Percentiles rank a stretch among this genome's conserved stretches.
These are phyloP conservation scores for Balakata baccata DNA, from an alignment of 345 rosid genomes.

Conservation along the genomic window DNA sequence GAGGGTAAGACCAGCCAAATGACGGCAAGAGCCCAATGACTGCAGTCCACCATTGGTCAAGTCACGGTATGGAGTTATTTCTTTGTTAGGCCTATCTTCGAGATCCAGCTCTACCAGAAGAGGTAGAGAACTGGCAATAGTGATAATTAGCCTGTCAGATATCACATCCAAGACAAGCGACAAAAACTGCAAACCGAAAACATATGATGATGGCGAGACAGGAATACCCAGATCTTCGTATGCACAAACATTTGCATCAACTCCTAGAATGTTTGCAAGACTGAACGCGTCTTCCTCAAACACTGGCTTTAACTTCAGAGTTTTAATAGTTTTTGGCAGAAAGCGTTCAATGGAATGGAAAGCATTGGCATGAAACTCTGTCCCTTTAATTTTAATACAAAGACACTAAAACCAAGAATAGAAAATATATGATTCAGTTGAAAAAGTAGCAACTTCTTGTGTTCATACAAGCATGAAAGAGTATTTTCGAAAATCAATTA, in stretches of 20 bases:
- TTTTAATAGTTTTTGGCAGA: constrained; percentile 45
- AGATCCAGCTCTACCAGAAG: constrained; percentile 53
- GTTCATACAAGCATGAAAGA: neutral
- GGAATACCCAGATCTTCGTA: constrained; percentile 15
- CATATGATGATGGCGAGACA: constrained; percentile 28
- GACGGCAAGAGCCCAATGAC: constrained; percentile 37
- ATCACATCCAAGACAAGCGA: constrained; percentile 52
- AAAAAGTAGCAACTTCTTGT: neutral
- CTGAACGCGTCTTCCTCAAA: constrained; percentile 36
- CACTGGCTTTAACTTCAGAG: constrained; percentile 47
- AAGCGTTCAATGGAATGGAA: constrained; percentile 30
- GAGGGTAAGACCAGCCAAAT: constrained; percentile 49
- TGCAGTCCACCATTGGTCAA: constrained; percentile 58
- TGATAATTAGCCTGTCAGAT: constrained; percentile 47
- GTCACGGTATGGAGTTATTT: constrained; percentile 35
- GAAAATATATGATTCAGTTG: constrained; percentile 12
- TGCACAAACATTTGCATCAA: constrained; percentile 22
- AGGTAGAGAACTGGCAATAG: constrained; percentile 43
- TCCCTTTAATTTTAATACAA: constrained; percentile 44
- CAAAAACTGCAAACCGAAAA: constrained; percentile 41
- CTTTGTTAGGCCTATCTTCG: constrained; percentile 57
- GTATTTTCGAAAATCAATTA: neutral
- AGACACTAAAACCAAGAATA: constrained; percentile 39
- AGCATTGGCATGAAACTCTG: constrained; percentile 30
- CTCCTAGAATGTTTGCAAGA: constrained; percentile 33